phyloP scores from a whole-genome alignment of 192 early-diverging fungal species.

The Coemansia sp. region DNA sequence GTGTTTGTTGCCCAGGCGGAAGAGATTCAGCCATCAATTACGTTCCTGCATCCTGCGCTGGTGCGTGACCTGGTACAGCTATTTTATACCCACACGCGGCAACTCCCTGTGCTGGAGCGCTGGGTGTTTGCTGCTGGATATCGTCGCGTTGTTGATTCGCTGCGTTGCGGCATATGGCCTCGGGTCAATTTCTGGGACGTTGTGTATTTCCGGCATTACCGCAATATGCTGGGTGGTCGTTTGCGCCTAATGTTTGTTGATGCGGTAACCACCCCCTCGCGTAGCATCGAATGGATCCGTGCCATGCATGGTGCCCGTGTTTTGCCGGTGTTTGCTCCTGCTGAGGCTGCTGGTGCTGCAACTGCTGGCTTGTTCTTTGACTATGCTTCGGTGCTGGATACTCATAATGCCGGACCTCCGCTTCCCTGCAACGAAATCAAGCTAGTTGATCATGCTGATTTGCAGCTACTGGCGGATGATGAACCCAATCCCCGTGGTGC shows the following conservation, averaged over 20 bases:
- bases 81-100: slow-evolving; percentile 37
- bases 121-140: slow-evolving; percentile 36
- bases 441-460: slow-evolving; percentile 15
- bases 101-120: slow-evolving; percentile 45
- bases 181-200: slow-evolving; percentile 42
- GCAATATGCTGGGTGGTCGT: slow-evolving; percentile 45
- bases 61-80: slow-evolving; percentile 42
- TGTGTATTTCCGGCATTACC: slow-evolving; percentile 54
- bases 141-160: slow-evolving; percentile 25
- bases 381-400: slow-evolving; percentile 44
- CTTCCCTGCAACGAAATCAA: slow-evolving; percentile 54
- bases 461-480: slow-evolving; percentile 18
- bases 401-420: slow-evolving; percentile 51
- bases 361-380: slow-evolving; percentile 40
- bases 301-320: slow-evolving; percentile 42
- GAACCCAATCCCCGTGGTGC: slow-evolving; percentile 41
- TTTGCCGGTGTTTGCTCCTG: slow-evolving; percentile 37
- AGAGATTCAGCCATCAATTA: slow-evolving; percentile 34
- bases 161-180: slow-evolving; percentile 39
- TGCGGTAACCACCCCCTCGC: slow-evolving; percentile 24
- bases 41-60: slow-evolving; percentile 29
- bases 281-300: slow-evolving; percentile 47
- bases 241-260: slow-evolving; percentile 43
- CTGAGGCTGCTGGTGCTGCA: slow-evolving; percentile 15
- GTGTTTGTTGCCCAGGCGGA: slow-evolving; percentile 33